Percentiles rank a stretch among this genome's conserved stretches.
Conservation (phyloP, 106 monocot species). For the Phalaenopsis aphrodite region DNA sequence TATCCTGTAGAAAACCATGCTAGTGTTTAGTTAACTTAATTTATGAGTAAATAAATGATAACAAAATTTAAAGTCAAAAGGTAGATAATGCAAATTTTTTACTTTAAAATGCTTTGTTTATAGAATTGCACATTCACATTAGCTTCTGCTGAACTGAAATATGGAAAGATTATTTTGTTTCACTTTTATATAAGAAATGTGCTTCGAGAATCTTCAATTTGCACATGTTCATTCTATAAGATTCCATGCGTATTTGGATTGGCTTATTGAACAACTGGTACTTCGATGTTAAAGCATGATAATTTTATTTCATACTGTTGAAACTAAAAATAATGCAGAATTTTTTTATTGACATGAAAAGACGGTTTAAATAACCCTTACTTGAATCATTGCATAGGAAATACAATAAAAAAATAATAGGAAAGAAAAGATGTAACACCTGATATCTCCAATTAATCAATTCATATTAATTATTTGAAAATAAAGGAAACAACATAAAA, state of each 20-base stretch:
- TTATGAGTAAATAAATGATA: background rate
- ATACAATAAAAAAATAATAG: no score
- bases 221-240: background rate
- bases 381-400: no score
- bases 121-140: background rate
- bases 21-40: background rate
- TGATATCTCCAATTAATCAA: no score
- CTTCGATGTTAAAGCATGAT: no score
- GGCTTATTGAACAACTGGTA: no score
- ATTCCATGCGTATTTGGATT: background rate
- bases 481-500: no score
- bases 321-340: no score
- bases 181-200: background rate
- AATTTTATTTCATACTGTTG: no score
- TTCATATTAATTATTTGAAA: no score
- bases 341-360: no score
- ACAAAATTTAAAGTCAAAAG: background rate
- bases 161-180: background rate
- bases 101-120: background rate
- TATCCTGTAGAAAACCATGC: conserved; percentile 41
- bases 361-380: no score
- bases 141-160: background rate
- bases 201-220: background rate
- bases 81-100: background rate
- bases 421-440: no score